Conservation (phyloP, 2,329 filamentous ascomycete species). For the Cercospora sojina region DNA sequence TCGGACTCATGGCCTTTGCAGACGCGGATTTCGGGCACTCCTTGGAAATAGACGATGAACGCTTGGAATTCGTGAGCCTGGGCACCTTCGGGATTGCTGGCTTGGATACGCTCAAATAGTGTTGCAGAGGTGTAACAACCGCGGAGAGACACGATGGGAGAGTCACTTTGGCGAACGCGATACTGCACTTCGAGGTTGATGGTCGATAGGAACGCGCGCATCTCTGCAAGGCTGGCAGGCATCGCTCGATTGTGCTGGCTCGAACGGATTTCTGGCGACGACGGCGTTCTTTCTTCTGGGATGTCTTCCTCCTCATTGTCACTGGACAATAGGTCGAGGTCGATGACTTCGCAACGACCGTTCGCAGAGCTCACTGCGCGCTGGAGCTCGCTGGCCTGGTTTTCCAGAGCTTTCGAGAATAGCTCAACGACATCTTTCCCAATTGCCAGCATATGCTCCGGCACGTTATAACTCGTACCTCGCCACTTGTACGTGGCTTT, state of each 20-base stretch:
- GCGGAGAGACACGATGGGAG: neutral
- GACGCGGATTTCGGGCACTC: neutral
- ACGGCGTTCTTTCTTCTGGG: neutral
- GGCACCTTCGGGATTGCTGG: neutral
- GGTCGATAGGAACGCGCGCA: neutral
- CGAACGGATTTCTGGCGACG: neutral
- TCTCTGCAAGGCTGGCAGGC: neutral
- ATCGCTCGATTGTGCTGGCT: neutral
- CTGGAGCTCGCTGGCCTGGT: neutral
- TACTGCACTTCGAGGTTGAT: neutral
- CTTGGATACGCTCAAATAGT: neutral
- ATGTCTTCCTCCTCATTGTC: neutral
- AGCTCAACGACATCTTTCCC: neutral
- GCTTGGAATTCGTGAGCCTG: neutral
- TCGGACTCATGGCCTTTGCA: neutral
- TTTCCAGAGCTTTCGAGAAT: neutral
- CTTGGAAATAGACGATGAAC: neutral
- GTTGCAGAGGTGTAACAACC: neutral
- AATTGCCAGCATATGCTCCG: neutral
- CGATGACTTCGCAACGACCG: neutral
- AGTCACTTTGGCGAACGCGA: neutral
- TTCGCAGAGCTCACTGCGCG: neutral
- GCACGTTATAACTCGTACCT: neutral
- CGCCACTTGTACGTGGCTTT: neutral
- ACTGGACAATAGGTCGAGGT: neutral